phyloP scores from a whole-genome alignment of 1,284 basidiomycete species.

The Melampsora americana region DNA sequence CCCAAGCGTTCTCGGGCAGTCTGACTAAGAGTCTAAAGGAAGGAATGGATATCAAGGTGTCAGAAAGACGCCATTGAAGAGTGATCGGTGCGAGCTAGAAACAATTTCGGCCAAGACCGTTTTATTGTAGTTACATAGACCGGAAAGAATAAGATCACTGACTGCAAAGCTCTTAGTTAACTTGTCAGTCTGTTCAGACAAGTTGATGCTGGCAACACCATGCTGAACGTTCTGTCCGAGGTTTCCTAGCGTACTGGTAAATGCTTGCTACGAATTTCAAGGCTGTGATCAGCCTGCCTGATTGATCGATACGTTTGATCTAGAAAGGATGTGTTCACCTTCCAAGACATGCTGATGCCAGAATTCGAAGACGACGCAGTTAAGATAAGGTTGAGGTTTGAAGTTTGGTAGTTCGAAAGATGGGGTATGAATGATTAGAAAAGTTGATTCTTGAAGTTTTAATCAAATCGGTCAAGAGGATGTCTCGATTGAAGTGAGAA shows the following conservation, averaged over 20 bases:
- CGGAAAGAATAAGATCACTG: neutral
- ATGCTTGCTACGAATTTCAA: no score
- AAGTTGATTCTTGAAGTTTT: no score
- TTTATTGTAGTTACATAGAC: neutral
- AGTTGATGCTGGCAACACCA: constrained; percentile 29
- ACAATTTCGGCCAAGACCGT: neutral
- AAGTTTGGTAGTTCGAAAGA: no score
- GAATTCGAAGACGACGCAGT: no score
- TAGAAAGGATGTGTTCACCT: no score
- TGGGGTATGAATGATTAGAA: no score
- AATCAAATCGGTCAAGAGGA: no score
- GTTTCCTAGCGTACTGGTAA: constrained; percentile 1
- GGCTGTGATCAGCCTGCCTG: no score
- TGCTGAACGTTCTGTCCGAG: constrained; percentile 37
- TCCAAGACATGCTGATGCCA: no score
- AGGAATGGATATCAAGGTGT: neutral
- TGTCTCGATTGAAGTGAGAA: no score
- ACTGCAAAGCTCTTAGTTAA: constrained; percentile 28
- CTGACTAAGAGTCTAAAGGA: constrained; percentile 24
- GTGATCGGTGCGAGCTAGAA: neutral
- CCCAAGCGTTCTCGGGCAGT: constrained; percentile 33
- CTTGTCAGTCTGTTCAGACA: constrained; percentile 31
- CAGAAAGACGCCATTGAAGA: neutral
- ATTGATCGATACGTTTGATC: no score
- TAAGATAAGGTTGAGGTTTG: no score